These are phyloP conservation scores for Gossypium davidsonii DNA, from an alignment of 441 rosid genomes.

Conservation along the genomic window DNA sequence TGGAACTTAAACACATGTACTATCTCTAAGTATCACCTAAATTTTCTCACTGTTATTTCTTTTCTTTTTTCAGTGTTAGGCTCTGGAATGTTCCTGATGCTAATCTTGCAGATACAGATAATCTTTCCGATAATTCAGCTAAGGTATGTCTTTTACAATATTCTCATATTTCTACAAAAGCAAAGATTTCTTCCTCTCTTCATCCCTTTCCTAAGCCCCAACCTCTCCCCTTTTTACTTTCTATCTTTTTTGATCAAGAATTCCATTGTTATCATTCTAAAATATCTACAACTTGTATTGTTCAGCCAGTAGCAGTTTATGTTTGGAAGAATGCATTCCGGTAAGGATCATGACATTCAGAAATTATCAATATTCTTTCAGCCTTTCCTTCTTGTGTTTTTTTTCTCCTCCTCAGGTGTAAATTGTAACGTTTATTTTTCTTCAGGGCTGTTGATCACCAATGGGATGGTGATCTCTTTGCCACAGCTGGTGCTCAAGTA, in stretches of 20 bases:
- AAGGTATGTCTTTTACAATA: slow-evolving; percentile 39
- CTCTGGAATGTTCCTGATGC: slow-evolving; percentile 87
- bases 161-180: neutral
- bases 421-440: neutral
- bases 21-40: neutral
- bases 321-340: slow-evolving; percentile 77
- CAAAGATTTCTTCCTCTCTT: neutral
- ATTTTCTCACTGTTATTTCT: neutral
- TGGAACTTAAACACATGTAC: neutral
- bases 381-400: neutral
- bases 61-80: slow-evolving; percentile 54
- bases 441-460: slow-evolving; percentile 93
- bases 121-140: slow-evolving; percentile 30
- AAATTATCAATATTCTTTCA: neutral
- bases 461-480: slow-evolving; percentile 83
- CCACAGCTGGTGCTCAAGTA: slow-evolving; percentile 91
- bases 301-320: slow-evolving; percentile 69
- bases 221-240: neutral
- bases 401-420: neutral
- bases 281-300: slow-evolving; percentile 17
- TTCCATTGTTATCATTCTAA: neutral
- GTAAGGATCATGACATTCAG: slow-evolving; percentile 32
- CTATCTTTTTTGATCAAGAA: neutral
- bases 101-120: slow-evolving; percentile 40
- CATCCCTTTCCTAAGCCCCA: neutral